Evolutionary conservation across 2,329 filamentous ascomycete species (phyloP).

Genomic region (Penicillium nordicum): DNA sequence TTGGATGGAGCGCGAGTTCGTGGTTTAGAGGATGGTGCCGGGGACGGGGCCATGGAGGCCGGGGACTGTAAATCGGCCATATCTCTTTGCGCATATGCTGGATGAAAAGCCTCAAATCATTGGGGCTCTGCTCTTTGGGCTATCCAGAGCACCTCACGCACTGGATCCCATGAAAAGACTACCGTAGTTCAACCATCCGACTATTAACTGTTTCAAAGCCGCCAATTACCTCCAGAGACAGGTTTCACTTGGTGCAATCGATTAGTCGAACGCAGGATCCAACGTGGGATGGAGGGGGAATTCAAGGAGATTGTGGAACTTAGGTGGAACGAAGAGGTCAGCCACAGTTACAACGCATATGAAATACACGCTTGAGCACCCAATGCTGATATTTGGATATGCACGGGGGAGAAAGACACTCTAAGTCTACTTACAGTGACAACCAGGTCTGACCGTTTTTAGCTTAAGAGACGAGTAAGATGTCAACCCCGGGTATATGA

Average conservation of each 20-base stretch:
- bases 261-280: neutral
- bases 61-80: constrained; percentile 49
- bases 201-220: neutral
- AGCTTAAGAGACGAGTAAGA: constrained; percentile 11
- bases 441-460: constrained; percentile 1
- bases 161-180: constrained; percentile 18
- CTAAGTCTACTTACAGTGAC: constrained; percentile 17
- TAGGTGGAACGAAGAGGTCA: constrained; percentile 15
- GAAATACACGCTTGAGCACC: constrained; percentile 17
- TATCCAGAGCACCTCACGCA: constrained; percentile 23
- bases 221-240: neutral
- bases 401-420: constrained; percentile 12
- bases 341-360: constrained; percentile 21
- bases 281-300: neutral
- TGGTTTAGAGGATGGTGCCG: constrained; percentile 55
- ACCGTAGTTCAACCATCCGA: constrained; percentile 21
- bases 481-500: constrained; percentile 7
- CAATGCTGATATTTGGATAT: constrained; percentile 16
- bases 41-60: constrained; percentile 57
- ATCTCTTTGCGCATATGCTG: constrained; percentile 11
- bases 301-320: constrained; percentile 19
- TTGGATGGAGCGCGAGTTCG: constrained; percentile 16
- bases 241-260: neutral
- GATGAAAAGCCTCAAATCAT: constrained; percentile 15
- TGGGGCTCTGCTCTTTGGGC: constrained; percentile 14